Base-by-base conservation (phyloP, 2,329 filamentous ascomycete species). In the Periconia sp. region DNA sequence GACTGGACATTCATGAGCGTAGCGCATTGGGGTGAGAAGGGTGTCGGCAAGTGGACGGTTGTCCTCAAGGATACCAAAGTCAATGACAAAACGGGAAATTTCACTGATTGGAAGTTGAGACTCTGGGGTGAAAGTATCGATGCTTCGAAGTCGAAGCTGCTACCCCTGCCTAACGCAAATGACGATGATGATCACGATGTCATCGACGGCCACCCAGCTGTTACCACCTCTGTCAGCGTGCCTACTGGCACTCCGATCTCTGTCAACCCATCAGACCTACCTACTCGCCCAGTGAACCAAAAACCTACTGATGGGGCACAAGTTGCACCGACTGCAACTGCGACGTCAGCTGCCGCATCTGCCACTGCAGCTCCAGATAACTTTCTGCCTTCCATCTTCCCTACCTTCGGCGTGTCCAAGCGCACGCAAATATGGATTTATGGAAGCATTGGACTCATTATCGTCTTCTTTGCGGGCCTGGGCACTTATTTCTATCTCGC, bases 1-100 rank as follows among this genome's bases (percentile, higher is more conserved):
- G 91, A 97, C 76, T 99, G 94, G 94, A 97, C 93, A 0, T 99
- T 99, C 67, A 99, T 99, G 94, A 95, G 88, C 57, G 94, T 99
- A 37, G 92, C 88, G 59, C 94, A 99, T 72, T 99, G 92, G 91
- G 94, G 94, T 46, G 94, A 99, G 75, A 82, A 83, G 42, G 92
- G 92, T 54, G 74, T 92, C 53, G 94, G 94, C 49, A 92, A 85
- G 19, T 99, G 94, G 94, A 96, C 89, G 0, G 82, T 99, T 40
- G 79, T 97, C 47, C 85, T 97, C 66, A 94, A 92, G 65, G 94
- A 99, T 70, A 89, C 88, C 18, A 79, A 84, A 17, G 82, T 88
- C 55, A 97, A 99, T 70, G 82, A 88, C 6, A 79, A 88, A 72
- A 85, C 79, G 6, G 94, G 94, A 60, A 86, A 79, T 10, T 95